These are phyloP conservation scores for Vitis hybrid DNA, from an alignment of 177 flowering plant species.

Conservation along the genomic window DNA sequence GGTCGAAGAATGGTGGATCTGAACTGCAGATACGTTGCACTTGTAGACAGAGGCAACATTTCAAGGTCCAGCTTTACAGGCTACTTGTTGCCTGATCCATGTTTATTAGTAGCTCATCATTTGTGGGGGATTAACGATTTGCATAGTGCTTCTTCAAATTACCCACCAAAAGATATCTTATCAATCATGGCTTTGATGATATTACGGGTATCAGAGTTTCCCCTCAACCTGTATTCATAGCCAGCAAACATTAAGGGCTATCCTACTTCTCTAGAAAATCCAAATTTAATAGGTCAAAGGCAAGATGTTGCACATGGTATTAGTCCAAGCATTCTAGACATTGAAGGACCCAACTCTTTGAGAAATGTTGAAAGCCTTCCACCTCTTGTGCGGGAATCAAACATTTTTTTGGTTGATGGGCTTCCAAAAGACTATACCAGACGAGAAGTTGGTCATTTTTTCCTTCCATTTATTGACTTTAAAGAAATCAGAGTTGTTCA, in stretches of 20 bases:
- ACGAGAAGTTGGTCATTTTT: conserved; percentile 62
- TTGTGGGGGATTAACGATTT: background rate
- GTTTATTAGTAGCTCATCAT: conserved; percentile 15
- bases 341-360: conserved; percentile 37
- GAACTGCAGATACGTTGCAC: too few species aligned
- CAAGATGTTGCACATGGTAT: conserved; percentile 33
- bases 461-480: conserved; percentile 1
- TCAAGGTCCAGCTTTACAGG: conserved; percentile 28
- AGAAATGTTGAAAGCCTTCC: conserved; percentile 32
- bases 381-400: conserved; percentile 36
- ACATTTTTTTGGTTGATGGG: conserved; percentile 64
- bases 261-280: conserved; percentile 35
- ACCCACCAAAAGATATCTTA: too few species aligned
- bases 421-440: conserved; percentile 57
- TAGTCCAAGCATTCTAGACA: conserved; percentile 29
- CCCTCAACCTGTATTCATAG: conserved; percentile 36
- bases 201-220: conserved; percentile 21
- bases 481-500: conserved; percentile 48
- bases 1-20: too few species aligned
- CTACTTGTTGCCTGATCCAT: conserved; percentile 28
- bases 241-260: conserved; percentile 33
- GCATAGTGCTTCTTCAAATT: too few species aligned
- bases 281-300: conserved; percentile 32
- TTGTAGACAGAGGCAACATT: background rate
- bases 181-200: conserved; percentile 30